Base-by-base conservation (phyloP, 345 rosid genomes). In the Syzygium aqueum region DNA sequence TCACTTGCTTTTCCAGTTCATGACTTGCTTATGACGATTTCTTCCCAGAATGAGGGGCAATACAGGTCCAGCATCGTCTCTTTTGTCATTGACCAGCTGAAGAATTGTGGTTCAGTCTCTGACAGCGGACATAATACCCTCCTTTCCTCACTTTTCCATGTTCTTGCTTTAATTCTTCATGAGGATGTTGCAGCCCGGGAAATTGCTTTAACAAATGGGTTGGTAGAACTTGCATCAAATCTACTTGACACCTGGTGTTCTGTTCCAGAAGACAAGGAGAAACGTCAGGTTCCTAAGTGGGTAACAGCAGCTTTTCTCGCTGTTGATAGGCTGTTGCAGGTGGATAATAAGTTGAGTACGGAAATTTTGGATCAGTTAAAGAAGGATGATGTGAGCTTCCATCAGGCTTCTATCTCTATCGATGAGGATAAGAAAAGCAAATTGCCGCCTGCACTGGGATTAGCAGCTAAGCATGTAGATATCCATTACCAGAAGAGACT, bases 241-340 rank as follows among this genome's bases (percentile, higher is more conserved):
- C 85, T 96, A 84, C 98, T 97, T 84, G 91, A 94, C 51, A 91
- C 91, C 52, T 97, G 99, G 99, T 94, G 92, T 88, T 90, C 94
- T 89, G 93, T 90, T 87, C 87, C 90, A 87, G 93, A 88, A 84
- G 93, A 90, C 30, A 88, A 86, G 86, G 96, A 91, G 84, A 94
- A 93, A 53, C n/a, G 28, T 25, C 92, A 89, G 88, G 97, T 91
- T 91, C 97, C 97, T 50, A 97, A 95, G 93, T 97, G 99, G 98
- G 95, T 96, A 86, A 95, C 98, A 54, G 94, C 98, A 80, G 97
- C 97, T 88, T 97, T 96, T 94, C 97, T 97, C 91, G 95, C 98
- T 83, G 89, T 96, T 86, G 99, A 97, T 93, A 95, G 95, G 92
- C 94, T 97, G 77, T 89, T 97, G 87, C 99, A 96, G 88, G 96